Percentiles rank a stretch among this genome's conserved stretches.
Evolutionary conservation across 352 stramenopile species (phyloP).

Genomic region (Saprolegnia parasitica): DNA sequence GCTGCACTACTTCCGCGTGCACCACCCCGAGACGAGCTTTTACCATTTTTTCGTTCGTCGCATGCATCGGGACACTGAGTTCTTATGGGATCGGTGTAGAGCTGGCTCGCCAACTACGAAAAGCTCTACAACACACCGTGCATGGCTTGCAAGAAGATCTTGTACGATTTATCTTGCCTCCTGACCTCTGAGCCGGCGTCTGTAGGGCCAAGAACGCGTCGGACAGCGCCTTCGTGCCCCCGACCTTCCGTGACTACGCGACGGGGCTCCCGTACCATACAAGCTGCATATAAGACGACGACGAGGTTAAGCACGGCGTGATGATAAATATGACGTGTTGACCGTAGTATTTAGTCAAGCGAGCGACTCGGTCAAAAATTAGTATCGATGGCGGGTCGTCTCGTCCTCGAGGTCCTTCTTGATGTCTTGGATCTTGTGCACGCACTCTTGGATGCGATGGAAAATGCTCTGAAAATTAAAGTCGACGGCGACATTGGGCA

Average conservation of each 20-base stretch:
- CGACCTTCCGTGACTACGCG: constrained; percentile 81
- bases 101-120: constrained; percentile 82
- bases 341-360: background rate
- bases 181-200: background rate
- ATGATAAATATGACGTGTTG: background rate
- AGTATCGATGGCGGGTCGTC: background rate
- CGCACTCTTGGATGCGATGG: background rate
- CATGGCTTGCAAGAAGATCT: constrained; percentile 79
- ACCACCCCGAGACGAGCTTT: constrained; percentile 81
- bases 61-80: background rate
- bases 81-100: constrained; percentile 30
- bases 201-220: constrained; percentile 60
- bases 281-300: constrained; percentile 46
- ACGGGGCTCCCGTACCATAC: constrained; percentile 76
- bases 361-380: no score
- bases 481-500: background rate
- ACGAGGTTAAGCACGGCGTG: background rate
- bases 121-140: constrained; percentile 86
- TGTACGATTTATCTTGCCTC: constrained; percentile 29
- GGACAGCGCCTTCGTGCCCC: constrained; percentile 73
- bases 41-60: constrained; percentile 62
- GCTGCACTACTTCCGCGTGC: constrained; percentile 76
- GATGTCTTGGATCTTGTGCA: background rate
- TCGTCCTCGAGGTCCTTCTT: background rate
- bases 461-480: constrained; percentile 7